Evolutionary conservation across 768 basidiomycete species (phyloP).

Genomic region (Pleurotus eryngii): DNA sequence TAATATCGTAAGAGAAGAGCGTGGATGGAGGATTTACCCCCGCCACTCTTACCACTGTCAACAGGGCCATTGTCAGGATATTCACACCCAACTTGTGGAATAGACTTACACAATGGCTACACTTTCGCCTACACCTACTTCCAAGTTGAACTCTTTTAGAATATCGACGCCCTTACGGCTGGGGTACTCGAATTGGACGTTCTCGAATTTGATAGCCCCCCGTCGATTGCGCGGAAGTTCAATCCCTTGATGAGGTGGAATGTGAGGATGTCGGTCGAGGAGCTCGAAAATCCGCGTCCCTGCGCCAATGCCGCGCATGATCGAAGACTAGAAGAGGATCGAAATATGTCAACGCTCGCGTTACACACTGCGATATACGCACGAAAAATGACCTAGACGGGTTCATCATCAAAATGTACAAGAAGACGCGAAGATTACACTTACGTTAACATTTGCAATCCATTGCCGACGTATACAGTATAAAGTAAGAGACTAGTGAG

Average conservation of each 20-base stretch:
- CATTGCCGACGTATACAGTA: constrained; percentile 83
- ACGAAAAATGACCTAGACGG: constrained; percentile 46
- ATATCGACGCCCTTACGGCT: constrained; percentile 79
- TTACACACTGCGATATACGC: constrained; percentile 15
- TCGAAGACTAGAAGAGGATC: constrained; percentile 59
- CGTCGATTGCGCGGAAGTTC: constrained; percentile 52
- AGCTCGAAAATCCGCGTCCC: constrained; percentile 93
- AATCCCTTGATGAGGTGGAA: constrained; percentile 62
- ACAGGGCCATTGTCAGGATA: constrained; percentile 1
- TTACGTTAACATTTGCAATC: constrained; percentile 77
- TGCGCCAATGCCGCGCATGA: constrained; percentile 97
- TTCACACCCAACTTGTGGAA: not conserved
- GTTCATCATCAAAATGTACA: constrained; percentile 4
- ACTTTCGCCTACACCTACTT: constrained; percentile 80
- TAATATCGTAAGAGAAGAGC: constrained; percentile 86
- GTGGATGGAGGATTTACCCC: constrained; percentile 92
- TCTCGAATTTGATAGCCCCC: constrained; percentile 77
- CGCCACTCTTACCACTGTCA: constrained; percentile 82
- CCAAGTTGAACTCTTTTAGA: constrained; percentile 77
- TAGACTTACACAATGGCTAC: constrained; percentile 86
- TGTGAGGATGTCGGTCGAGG: constrained; percentile 74
- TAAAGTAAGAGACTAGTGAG: constrained; percentile 87
- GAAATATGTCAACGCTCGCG: constrained; percentile 30
- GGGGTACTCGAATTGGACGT: constrained; percentile 87
- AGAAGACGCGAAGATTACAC: constrained; percentile 18